Conservation (phyloP, 2,329 filamentous ascomycete species). For the Fusarium robinianum region DNA sequence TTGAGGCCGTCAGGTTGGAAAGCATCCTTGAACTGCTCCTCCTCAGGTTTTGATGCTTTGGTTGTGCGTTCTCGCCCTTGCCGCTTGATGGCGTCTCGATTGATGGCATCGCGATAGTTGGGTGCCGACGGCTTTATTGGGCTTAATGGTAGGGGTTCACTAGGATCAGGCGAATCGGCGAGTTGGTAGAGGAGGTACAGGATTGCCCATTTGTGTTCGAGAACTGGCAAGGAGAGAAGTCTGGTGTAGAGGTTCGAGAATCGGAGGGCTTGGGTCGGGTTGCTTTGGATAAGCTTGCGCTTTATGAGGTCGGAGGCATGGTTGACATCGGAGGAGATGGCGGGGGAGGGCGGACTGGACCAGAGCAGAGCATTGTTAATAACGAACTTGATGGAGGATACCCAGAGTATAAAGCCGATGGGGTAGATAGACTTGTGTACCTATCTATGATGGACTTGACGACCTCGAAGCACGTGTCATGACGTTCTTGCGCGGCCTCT, state of each 20-base stretch:
- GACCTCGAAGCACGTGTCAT: conserved; percentile 63
- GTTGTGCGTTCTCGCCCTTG: conserved; percentile 44
- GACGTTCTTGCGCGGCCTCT: conserved; percentile 68
- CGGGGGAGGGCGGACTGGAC: conserved; percentile 55
- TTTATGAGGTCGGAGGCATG: conserved; percentile 94
- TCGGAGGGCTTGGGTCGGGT: conserved; percentile 75
- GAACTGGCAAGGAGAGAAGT: conserved; percentile 85
- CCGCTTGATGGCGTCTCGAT: conserved; percentile 43
- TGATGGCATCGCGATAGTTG: conserved; percentile 46
- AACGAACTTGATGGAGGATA: too few species aligned
- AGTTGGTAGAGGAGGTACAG: conserved; percentile 87
- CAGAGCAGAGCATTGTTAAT: conserved; percentile 31
- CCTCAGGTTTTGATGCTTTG: conserved; percentile 49
- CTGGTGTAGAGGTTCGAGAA: conserved; percentile 92
- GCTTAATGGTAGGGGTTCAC: conserved; percentile 54
- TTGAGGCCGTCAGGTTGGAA: conserved; percentile 59
- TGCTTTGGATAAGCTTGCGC: conserved; percentile 79
- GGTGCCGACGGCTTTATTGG: conserved; percentile 47
- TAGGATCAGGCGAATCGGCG: conserved; percentile 67
- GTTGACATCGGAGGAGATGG: conserved; percentile 74
- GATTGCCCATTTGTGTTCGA: conserved; percentile 97
- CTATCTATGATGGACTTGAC: conserved; percentile 57
- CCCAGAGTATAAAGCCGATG: too few species aligned
- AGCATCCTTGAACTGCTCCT: conserved; percentile 56
- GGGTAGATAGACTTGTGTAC: conserved; percentile 38